Conservation (phyloP, 805 yeast genomes). For the Teunomyces atbi region DNA sequence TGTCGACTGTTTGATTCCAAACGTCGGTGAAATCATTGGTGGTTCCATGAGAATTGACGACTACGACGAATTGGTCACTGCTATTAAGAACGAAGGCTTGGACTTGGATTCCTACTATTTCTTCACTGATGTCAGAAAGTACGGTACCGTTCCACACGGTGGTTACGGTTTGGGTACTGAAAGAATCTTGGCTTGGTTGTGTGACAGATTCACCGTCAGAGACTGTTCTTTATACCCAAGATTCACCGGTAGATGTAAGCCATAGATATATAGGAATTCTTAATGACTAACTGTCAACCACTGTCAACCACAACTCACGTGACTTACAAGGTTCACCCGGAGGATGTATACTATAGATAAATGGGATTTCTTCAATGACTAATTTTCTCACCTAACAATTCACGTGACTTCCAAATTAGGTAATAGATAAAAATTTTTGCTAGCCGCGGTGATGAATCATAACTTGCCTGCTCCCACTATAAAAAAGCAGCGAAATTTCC, state of each 20-base stretch:
- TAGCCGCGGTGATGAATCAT: conserved; percentile 25
- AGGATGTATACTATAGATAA: conserved; percentile 82
- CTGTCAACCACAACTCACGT: no score
- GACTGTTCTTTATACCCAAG: conserved; percentile 98
- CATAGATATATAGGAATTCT: conserved; percentile 39
- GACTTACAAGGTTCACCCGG: conserved; percentile 98
- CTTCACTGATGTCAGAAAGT: conserved; percentile 93
- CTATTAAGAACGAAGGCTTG: conserved; percentile 90
- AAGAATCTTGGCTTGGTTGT: conserved; percentile 96
- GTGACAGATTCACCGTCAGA: conserved; percentile 96
- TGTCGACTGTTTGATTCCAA: conserved; percentile 98
- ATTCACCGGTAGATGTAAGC: conserved; percentile 96
- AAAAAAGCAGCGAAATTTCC: not conserved
- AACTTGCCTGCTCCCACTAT: not conserved
- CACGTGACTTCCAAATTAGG: conserved; percentile 9
- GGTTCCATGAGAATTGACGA: conserved; percentile 97
- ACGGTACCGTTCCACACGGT: conserved; percentile 98
- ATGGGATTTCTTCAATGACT: not conserved
- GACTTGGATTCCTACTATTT: conserved; percentile 85
- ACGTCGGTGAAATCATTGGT: conserved; percentile 98
- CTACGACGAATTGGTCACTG: conserved; percentile 79
- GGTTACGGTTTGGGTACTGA: conserved; percentile 99
- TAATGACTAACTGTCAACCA: not conserved
- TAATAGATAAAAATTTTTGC: conserved; percentile 5
- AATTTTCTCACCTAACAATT: not conserved